A percentile compares a stretch with the other conserved stretches of the same genome.
Conservation (phyloP, 2,329 filamentous ascomycete species). For the Diaporthe citri region DNA sequence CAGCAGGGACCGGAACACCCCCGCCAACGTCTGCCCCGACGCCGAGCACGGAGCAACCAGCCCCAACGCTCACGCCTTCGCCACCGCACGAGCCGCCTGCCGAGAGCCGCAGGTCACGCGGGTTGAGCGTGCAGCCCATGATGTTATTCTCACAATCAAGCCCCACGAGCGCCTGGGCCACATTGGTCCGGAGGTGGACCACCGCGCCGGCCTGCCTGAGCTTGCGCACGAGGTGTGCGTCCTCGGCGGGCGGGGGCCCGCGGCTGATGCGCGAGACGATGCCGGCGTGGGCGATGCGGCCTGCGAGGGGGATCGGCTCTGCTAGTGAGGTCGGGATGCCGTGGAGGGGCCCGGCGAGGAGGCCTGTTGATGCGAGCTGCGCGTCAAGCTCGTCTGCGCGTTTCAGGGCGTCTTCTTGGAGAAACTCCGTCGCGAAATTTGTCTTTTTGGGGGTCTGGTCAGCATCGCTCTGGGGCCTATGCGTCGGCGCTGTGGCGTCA, state of each 20-base stretch:
- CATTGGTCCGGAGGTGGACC: constrained; percentile 57
- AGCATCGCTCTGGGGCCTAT: too few relatives aligned
- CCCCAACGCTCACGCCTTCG: constrained; percentile 55
- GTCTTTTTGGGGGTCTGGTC: constrained; percentile 18
- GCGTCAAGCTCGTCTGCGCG: constrained; percentile 57
- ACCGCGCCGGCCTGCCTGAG: constrained; percentile 54
- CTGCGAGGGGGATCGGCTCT: constrained; percentile 43
- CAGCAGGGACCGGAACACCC: constrained; percentile 38
- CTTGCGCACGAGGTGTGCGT: constrained; percentile 49
- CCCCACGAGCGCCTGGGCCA: constrained; percentile 55
- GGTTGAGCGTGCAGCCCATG: constrained; percentile 55
- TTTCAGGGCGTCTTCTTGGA: constrained; percentile 55
- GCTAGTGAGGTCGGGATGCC: constrained; percentile 46
- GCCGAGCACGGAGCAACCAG: constrained; percentile 54
- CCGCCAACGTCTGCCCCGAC: constrained; percentile 37
- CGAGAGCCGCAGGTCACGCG: constrained; percentile 53
- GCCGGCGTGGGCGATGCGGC: constrained; percentile 45
- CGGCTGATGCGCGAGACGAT: constrained; percentile 49
- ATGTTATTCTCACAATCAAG: constrained; percentile 53
- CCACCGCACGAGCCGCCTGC: constrained; percentile 58
- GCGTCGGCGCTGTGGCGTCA: too few relatives aligned
- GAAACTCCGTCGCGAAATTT: constrained; percentile 47
- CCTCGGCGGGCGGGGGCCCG: constrained; percentile 42
- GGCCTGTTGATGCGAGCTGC: constrained; percentile 50
- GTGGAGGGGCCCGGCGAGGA: constrained; percentile 63